phyloP scores from a whole-genome alignment of 2,329 filamentous ascomycete genomes.

The Arthrobotrys iridis region DNA sequence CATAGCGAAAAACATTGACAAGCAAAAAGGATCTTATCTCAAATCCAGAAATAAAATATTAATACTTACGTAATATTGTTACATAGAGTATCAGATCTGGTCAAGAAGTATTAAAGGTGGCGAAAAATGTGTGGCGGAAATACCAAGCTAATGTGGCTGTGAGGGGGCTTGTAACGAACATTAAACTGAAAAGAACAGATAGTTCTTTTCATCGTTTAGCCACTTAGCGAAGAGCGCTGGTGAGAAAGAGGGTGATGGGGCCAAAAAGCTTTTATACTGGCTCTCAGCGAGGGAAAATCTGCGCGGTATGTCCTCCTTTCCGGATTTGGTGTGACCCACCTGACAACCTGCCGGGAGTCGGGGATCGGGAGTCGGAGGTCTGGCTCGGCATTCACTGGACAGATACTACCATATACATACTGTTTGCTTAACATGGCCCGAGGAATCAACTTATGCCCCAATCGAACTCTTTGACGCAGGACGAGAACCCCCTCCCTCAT shows the following conservation, averaged over 20 bases:
- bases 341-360: too few relatives aligned
- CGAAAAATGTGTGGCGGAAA: too few relatives aligned
- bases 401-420: too few relatives aligned
- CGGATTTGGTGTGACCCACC: background rate
- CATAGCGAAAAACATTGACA: conserved; percentile 50
- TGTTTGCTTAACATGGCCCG: too few relatives aligned
- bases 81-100: conserved; percentile 54
- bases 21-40: conserved; percentile 47
- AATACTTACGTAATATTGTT: conserved; percentile 54
- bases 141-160: too few relatives aligned
- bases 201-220: conserved; percentile 37
- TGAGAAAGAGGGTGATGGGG: conserved; percentile 9
- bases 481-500: too few relatives aligned
- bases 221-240: conserved; percentile 30
- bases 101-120: too few relatives aligned
- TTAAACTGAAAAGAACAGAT: conserved; percentile 49
- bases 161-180: too few relatives aligned
- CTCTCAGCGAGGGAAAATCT: conserved; percentile 6
- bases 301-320: background rate
- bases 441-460: too few relatives aligned
- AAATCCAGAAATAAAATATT: conserved; percentile 53
- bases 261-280: background rate
- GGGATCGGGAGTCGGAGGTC: too few relatives aligned
- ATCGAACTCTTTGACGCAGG: too few relatives aligned
- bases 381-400: too few relatives aligned